Base-by-base conservation (phyloP, 495 filamentous ascomycete species). In the Amniculicola lignicola region DNA sequence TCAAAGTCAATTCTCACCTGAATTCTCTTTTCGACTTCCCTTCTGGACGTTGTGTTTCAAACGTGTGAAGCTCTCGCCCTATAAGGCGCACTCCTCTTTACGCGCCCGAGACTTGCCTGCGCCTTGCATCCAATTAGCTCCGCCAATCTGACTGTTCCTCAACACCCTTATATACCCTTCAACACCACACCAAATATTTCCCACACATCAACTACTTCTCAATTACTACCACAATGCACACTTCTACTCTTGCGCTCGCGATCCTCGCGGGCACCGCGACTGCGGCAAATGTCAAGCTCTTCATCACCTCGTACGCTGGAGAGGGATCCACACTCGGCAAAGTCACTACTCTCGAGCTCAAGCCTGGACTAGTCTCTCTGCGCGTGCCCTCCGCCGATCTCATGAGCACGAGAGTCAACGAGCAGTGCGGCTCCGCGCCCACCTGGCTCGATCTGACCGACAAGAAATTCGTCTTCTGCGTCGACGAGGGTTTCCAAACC, bases 401-500 rank as follows among this genome's bases (percentile, higher is more conserved):
- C 39, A 54, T 40, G 37, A 2, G 38, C 23, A 5, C 49, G 12
- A 24, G 23, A 18, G 41, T 21, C 14, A 46, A 45, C 51, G 23
- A 49, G 7, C 15, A 64, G 19, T 54, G 44, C 44, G 68, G 59
- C 6, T 49, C 47, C 22, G 65, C 59, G 23, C 68, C 70, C 1
- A 59, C 59, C 12, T 72, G 70, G 70, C 62, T 73, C 14, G 65
- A 62, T 11, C 27, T 62, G 9, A 1, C 46, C n/a, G 29, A 21
- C 18, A 24, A 37, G 14, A 58, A 33, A 7, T 10, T 18, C 6
- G 10, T 73, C 6, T 67, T 57, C 58, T 72, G 68, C 58, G 21
- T 71, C 10, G 68, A 71, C 47, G 70, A 73, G 49, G 70, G 61
- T 10, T 57, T 63, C 15, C 36, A 38, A 4, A 61, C 59, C 2